Base-by-base conservation (phyloP, 192 early-diverging fungal genomes). In the Backusella sp. region DNA sequence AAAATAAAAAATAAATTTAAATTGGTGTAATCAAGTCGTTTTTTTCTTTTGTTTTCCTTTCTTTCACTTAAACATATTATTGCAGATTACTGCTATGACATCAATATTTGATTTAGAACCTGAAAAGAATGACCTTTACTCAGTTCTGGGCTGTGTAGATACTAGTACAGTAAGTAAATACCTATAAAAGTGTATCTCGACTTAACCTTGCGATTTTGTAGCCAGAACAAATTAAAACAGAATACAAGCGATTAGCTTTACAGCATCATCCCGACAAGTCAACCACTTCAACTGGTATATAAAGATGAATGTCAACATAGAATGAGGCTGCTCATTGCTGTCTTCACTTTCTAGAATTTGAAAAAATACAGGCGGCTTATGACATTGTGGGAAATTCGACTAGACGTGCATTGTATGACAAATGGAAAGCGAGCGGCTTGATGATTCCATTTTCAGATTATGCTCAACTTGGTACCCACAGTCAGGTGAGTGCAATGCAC, bases 221-320 rank as follows among this genome's bases (percentile, higher is more conserved):
- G 79, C 9, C 49, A 12, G 75, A 77, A 14, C 75, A 80, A 66
- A 80, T 80, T 37, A 68, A 67, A 56, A 46, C 75, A 37, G 79
- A 80, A 72, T 80, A 80, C 42, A 72, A 66, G 39, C 49, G 72
- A 30, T 72, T 80, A 8, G 79, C 72, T 12, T 42, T 80, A 8
- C 52, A 68, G 8, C 72, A 77, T 65, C 79, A 81, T 65, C 79
- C 79, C 34, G 79, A 81, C 44, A 81, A 81, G 59, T 19, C 62
- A 17, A 28, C 76, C 11, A 26, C 23, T 36, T 42, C 73, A 41
- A 62, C 69, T 41, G 42, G 65, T 23, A 28, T 70, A 19, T 28
- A 23, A 14, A 9, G 53, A 39, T 6, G 6, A 53, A 26, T 15
- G 21, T n/a, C 42, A 5, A 11, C 23, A 46, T 3, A 28, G 26